Percentiles rank a stretch among this genome's conserved stretches.
Evolutionary conservation across 371 early-diverging fungal species (phyloP).

Genomic region (Catenaria anguillulae): DNA sequence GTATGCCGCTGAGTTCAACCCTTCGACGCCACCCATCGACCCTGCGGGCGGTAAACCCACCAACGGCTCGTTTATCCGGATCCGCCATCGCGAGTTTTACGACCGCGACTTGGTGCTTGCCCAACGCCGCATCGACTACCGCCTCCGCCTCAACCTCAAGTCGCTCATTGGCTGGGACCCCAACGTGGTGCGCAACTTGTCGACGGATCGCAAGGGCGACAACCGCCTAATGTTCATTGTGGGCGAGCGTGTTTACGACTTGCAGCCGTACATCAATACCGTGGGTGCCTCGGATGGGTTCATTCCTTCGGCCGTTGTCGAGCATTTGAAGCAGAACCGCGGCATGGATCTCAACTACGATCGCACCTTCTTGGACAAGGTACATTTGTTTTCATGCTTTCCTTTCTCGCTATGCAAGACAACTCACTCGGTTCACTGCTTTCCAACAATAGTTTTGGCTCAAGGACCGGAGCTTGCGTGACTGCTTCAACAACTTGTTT

Average conservation of each 20-base stretch:
- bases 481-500: constrained; percentile 71
- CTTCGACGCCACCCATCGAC: too few species aligned
- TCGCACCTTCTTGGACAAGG: background rate
- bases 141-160: background rate
- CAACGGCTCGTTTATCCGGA: constrained; percentile 5
- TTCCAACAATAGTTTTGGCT: background rate
- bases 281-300: too few species aligned
- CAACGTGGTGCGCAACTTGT: background rate
- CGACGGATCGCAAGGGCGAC: background rate
- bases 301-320: background rate
- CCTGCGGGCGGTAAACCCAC: too few species aligned
- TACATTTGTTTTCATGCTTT: too few species aligned
- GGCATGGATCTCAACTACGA: constrained; percentile 5
- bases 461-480: constrained; percentile 1
- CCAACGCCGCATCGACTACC: background rate
- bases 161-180: constrained; percentile 8
- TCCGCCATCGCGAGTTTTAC: constrained; percentile 2
- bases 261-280: constrained; percentile 3
- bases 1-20: background rate
- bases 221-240: constrained; percentile 4
- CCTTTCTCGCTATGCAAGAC: too few species aligned
- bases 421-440: too few species aligned
- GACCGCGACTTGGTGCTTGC: background rate
- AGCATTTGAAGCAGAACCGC: constrained; percentile 8
- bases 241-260: constrained; percentile 5